phyloP scores from a whole-genome alignment of 2,329 filamentous ascomycete species.

The Aspergillus pseudoviridinutans region DNA sequence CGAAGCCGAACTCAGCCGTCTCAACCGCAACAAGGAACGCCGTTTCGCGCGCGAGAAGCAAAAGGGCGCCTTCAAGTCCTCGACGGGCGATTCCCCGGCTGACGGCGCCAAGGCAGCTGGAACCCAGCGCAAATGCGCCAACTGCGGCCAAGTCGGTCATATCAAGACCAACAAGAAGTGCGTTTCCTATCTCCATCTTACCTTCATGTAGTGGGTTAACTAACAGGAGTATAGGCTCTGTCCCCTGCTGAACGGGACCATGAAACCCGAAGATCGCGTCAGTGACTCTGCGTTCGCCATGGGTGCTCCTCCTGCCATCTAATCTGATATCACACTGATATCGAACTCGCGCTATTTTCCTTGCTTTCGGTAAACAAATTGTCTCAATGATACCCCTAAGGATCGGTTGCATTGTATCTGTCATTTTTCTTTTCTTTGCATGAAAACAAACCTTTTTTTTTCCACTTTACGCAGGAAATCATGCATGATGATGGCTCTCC shows the following conservation, averaged over 20 bases:
- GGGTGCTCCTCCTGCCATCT: conserved; percentile 37
- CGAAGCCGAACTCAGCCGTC: conserved; percentile 71
- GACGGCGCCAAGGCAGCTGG: conserved; percentile 57
- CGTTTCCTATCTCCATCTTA: conserved; percentile 15
- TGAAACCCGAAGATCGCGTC: conserved; percentile 53
- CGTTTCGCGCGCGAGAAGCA: conserved; percentile 86
- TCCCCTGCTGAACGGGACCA: conserved; percentile 79
- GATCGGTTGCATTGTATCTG: not conserved
- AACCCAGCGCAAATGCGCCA: conserved; percentile 84
- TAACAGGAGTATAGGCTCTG: conserved; percentile 58
- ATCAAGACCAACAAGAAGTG: conserved; percentile 99
- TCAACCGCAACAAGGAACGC: conserved; percentile 88
- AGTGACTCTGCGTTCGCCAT: conserved; percentile 47
- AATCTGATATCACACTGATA: not conserved
- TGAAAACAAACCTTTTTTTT: not conserved
- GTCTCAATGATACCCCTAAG: conserved; percentile 12
- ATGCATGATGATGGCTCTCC: not conserved
- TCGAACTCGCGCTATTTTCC: conserved; percentile 3
- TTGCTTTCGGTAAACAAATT: not conserved
- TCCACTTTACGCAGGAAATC: not conserved
- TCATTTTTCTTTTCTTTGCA: not conserved
- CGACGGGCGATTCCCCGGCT: conserved; percentile 42
- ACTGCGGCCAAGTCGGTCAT: conserved; percentile 93
- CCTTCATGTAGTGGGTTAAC: not conserved
- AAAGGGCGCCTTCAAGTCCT: conserved; percentile 58